Evolutionary conservation across 495 filamentous ascomycete genomes (phyloP).

Genomic region (Penicillium psychrofluorescens): DNA sequence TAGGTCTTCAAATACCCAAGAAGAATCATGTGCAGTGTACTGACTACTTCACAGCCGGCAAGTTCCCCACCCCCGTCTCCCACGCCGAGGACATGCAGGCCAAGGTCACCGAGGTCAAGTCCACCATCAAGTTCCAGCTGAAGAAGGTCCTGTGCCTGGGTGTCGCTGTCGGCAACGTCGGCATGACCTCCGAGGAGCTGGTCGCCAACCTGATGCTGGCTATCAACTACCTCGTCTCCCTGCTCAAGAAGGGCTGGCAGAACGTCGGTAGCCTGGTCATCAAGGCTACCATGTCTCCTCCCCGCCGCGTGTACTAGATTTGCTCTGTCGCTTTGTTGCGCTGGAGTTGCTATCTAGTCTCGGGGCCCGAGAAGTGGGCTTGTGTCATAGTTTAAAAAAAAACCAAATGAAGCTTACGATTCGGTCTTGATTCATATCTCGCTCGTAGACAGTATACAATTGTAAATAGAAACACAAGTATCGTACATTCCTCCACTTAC

Average conservation of each 20-base stretch:
- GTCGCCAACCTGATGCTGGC: conserved; percentile 95
- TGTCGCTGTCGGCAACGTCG: conserved; percentile 97
- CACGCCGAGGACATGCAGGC: conserved; percentile 84
- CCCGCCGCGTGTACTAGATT: conserved; percentile 88
- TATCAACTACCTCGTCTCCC: conserved; percentile 98
- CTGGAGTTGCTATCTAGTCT: conserved; percentile 15
- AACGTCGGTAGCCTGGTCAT: conserved; percentile 98
- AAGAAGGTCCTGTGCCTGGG: conserved; percentile 99
- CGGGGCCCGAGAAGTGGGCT: conserved; percentile 20
- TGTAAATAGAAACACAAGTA: not conserved
- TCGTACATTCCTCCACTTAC: conserved; percentile 18
- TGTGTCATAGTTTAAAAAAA: conserved; percentile 27
- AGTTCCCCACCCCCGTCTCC: conserved; percentile 97
- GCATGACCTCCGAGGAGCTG: conserved; percentile 92
- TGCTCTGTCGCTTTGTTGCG: conserved; percentile 25
- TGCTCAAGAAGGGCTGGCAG: conserved; percentile 99
- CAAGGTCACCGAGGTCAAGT: conserved; percentile 99
- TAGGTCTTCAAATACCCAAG: conserved; percentile 30
- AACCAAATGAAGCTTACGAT: conserved; percentile 31
- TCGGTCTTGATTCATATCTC: conserved; percentile 15
- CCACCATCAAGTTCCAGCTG: conserved; percentile 99
- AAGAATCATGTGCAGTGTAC: not conserved
- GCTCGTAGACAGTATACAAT: not conserved
- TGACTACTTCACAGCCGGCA: conserved; percentile 61
- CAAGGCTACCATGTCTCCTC: conserved; percentile 98